A percentile compares a stretch with the other conserved stretches of the same genome.
Evolutionary conservation across 2,329 filamentous ascomycete species (phyloP).

Genomic region (Neonectria coccinea): DNA sequence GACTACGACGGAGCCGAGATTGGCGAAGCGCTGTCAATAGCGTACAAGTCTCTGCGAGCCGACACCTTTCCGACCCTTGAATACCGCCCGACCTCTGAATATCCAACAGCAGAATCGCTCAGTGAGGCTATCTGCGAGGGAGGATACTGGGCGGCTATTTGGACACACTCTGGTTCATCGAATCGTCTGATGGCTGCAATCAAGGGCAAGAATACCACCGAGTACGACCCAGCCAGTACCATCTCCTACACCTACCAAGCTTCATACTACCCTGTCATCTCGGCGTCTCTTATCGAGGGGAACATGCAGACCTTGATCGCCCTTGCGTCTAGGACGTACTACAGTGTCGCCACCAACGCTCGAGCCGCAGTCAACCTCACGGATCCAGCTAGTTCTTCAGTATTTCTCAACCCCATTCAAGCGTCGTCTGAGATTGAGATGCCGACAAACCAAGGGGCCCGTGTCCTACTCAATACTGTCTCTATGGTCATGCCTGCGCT

Average conservation of each 20-base stretch:
- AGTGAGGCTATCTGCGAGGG: slow-evolving; percentile 51
- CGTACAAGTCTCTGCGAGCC: slow-evolving; percentile 49
- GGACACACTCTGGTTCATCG: slow-evolving; percentile 49
- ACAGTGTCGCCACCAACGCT: slow-evolving; percentile 40
- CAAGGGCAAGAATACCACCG: slow-evolving; percentile 37
- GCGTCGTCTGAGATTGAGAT: slow-evolving; percentile 45
- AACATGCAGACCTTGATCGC: slow-evolving; percentile 47
- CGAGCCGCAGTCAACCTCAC: slow-evolving; percentile 39
- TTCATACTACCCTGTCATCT: slow-evolving; percentile 50
- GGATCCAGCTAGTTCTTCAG: slow-evolving; percentile 42
- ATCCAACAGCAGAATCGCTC: slow-evolving; percentile 42
- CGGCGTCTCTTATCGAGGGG: slow-evolving; percentile 44
- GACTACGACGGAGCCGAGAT: slow-evolving; percentile 50
- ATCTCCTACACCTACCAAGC: slow-evolving; percentile 53
- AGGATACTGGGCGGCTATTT: slow-evolving; percentile 54
- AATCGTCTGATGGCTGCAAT: slow-evolving; percentile 46
- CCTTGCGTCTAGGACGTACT: slow-evolving; percentile 42
- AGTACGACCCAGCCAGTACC: slow-evolving; percentile 49
- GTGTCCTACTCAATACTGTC: slow-evolving; percentile 54
- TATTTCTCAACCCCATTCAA: slow-evolving; percentile 51
- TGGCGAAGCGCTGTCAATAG: slow-evolving; percentile 47
- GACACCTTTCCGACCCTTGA: slow-evolving; percentile 49
- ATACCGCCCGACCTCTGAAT: slow-evolving; percentile 43
- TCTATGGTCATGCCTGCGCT: slow-evolving; percentile 53
- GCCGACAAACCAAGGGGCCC: slow-evolving; percentile 50